Evolutionary conservation across 345 rosid genomes (phyloP).

Genomic region (Salix udensis): DNA sequence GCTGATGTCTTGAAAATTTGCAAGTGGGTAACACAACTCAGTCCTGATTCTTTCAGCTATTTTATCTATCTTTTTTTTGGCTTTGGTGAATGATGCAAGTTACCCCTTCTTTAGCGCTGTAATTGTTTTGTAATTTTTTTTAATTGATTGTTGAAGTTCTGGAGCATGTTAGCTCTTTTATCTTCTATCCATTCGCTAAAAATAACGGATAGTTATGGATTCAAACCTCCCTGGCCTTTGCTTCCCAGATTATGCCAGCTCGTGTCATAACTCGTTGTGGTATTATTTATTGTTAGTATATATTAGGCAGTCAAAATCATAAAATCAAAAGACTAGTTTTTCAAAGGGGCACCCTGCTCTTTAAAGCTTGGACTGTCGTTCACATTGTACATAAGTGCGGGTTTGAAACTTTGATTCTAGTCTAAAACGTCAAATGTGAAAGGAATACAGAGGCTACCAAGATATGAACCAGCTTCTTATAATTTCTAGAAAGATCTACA

Average conservation of each 20-base stretch:
- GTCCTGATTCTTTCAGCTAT: background rate
- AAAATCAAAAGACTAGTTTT: no score
- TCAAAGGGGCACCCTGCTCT: no score
- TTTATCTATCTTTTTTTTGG: background rate
- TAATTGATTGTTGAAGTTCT: background rate
- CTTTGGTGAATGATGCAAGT: no score
- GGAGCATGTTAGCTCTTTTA: background rate
- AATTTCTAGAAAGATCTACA: background rate
- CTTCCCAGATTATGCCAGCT: background rate
- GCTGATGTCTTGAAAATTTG: background rate
- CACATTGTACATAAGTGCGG: background rate
- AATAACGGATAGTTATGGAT: background rate
- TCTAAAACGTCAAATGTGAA: background rate
- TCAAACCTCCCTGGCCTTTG: background rate
- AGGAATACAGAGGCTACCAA: background rate
- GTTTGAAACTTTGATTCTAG: background rate
- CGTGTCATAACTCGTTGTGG: background rate
- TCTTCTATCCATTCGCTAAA: background rate
- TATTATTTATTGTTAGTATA: no score
- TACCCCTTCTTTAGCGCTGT: background rate
- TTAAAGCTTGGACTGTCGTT: background rate
- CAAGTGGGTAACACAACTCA: background rate
- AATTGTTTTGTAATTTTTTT: background rate
- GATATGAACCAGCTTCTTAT: background rate
- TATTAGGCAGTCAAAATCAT: no score